These are phyloP conservation scores for Mortierella sp. DNA, from an alignment of 371 early-diverging fungal species.

Conservation along the genomic window DNA sequence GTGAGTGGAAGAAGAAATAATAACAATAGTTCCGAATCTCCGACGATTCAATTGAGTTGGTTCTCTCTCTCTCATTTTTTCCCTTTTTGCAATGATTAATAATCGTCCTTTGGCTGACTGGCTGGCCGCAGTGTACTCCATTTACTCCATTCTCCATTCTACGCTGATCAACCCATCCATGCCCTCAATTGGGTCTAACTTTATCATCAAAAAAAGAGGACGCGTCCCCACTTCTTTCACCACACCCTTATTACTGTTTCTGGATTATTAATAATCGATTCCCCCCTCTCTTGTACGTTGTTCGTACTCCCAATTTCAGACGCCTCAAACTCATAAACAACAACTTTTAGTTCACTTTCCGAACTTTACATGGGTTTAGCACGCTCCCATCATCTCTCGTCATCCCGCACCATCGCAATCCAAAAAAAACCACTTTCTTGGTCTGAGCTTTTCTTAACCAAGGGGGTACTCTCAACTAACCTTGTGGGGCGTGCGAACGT, in stretches of 20 bases:
- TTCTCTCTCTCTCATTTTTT: too few species aligned
- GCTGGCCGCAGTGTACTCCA: background rate
- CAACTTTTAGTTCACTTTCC: background rate
- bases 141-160: background rate
- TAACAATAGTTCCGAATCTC: background rate
- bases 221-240: background rate
- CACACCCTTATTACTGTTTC: too few species aligned
- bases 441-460: background rate
- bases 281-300: background rate
- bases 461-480: too few species aligned
- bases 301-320: background rate
- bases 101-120: background rate
- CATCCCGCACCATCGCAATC: background rate
- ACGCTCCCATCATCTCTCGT: background rate
- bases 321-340: background rate
- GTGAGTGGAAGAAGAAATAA: background rate
- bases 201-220: background rate
- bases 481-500: background rate
- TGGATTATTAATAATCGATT: background rate
- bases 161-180: background rate
- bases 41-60: background rate
- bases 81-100: background rate
- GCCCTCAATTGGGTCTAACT: background rate
- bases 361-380: background rate
- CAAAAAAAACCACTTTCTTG: slow-evolving; percentile 8